Evolutionary conservation across 2,329 filamentous ascomycete genomes (phyloP), one percentile per base, ranked within the genome.

Genomic region (Venturia aucupariae): DNA sequence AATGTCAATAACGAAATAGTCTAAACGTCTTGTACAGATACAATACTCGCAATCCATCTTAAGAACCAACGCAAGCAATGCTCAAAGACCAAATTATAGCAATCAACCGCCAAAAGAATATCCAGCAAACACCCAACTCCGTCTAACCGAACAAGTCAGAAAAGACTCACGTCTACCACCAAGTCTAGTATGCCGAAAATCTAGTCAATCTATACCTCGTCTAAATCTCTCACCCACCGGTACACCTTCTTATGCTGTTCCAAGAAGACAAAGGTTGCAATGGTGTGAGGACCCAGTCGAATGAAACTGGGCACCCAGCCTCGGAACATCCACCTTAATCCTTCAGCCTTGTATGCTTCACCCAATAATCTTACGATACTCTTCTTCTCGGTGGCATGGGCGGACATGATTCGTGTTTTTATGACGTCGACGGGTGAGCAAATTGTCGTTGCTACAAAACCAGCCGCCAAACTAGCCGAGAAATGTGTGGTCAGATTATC

Each of bases 381-480:
- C 68, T 83, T 75, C 42, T 75, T 76, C 67, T 83, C 72, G 71
- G 38, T 42, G 15, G 79, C 77, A 27, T 57, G 51, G 1, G 86
- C 83, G 67, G 86, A 89, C 91, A 96, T 96, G 71, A 95, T 84
- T 30, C 90, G 82, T 11, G 91, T 96, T 81, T 95, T 95, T 77
- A 96, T 87, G 38, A 96, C 91, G 75, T 95, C 91, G 61, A 95
- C 87, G 0, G 91, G 91, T 65, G 86, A 91, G 68, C 90, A 94
- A 15, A 93, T 84, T 0, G 90, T 94, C 0, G 91, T 93, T 4
- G 91, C 91, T 7, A 92, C 87, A 66, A 95, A 86, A 11, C 90
- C 90, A 0, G 90, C 90, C 66, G 92, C 76, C 70, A 94, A 86
- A 0, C 86, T 90, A 1, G 90, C 88, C 0, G 85, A 82, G 71